Base-by-base conservation (phyloP, 306 rosid genomes). In the Nissolia schottii region DNA sequence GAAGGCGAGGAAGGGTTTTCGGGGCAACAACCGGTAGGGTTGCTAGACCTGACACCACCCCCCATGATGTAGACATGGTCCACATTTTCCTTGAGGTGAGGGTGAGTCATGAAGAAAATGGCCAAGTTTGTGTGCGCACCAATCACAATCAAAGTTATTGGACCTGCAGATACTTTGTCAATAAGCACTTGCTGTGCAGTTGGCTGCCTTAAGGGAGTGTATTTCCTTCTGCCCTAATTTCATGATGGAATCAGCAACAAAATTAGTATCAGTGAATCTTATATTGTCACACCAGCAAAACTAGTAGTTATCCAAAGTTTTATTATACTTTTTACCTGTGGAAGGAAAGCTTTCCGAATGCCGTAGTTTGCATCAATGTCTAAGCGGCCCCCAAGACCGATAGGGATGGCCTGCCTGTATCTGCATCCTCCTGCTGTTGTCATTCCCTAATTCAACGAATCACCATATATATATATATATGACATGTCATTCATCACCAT, bases 31-130 rank as follows among this genome's bases (percentile, higher is more conserved):
- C 90, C 89, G 38, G 94, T 87, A 23, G 97, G 90, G 29, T 89
- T 86, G 77, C 84, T 83, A 27, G 97, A 80, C 51, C 89, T 87
- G 40, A 94, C 88, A 54, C 88, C 90, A 3, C 99, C 97, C 4
- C 97, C 99, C 99, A 94, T 94, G 35, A 88, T 80, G 75, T 83
- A 94, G 56, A 91, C 80, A 82, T 84, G 96, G 59, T 91, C 85
- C 28, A 94, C 78, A 72, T 91, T 91, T 81, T 87, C 85, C 87
- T 84, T 89, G 20, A 91, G 54, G 66, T 85, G 91, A 41, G 96
- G 99, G 58, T 91, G 79, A 1, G 51, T 87, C 97, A 89, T 88
- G 3, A 94, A 87, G 54, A 94, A 91, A 71, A 94, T 74, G 40
- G 87, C 99, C 16, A 94, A 41, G 67, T 91, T 94, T 57, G 99